Percentiles rank a stretch among this genome's conserved stretches.
Evolutionary conservation across 495 filamentous ascomycete species (phyloP).

Genomic region (Saxophila tyrrhenica): DNA sequence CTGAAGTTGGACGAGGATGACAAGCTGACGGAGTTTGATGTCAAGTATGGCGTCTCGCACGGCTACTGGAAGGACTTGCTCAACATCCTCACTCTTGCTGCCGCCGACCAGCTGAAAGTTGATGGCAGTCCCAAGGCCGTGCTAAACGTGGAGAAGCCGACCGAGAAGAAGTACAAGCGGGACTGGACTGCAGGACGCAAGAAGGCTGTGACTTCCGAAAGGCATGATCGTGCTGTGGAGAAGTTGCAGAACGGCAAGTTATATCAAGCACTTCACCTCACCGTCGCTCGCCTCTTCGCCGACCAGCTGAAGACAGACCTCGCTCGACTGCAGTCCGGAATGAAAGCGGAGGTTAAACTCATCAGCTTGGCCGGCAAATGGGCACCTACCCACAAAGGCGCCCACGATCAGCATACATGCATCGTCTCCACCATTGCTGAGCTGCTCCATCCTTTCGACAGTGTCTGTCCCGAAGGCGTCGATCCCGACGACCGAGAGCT

Average conservation of each 20-base stretch:
- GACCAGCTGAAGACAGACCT: slow-evolving; percentile 35
- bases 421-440: slow-evolving; percentile 39
- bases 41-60: slow-evolving; percentile 34
- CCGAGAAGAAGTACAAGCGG: slow-evolving; percentile 14
- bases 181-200: slow-evolving; percentile 20
- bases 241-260: slow-evolving; percentile 26
- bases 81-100: slow-evolving; percentile 36
- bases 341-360: slow-evolving; percentile 23
- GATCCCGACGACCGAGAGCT: slow-evolving; percentile 25
- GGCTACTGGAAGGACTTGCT: slow-evolving; percentile 43
- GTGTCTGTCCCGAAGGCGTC: slow-evolving; percentile 7
- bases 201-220: slow-evolving; percentile 22
- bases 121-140: slow-evolving; percentile 22
- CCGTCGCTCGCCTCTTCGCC: slow-evolving; percentile 38
- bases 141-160: slow-evolving; percentile 25
- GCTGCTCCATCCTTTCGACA: slow-evolving; percentile 29
- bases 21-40: slow-evolving; percentile 9
- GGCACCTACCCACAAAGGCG: slow-evolving; percentile 34
- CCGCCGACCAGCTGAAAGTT: slow-evolving; percentile 27
- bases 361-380: slow-evolving; percentile 42
- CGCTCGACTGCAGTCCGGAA: slow-evolving; percentile 23
- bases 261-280: slow-evolving; percentile 34
- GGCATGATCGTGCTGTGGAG: slow-evolving; percentile 25
- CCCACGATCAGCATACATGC: slow-evolving; percentile 41
- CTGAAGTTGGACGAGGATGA: slow-evolving; percentile 13